These are phyloP conservation scores for Coniophora puteana DNA, from an alignment of 1,284 basidiomycete genomes.

Conservation along the genomic window DNA sequence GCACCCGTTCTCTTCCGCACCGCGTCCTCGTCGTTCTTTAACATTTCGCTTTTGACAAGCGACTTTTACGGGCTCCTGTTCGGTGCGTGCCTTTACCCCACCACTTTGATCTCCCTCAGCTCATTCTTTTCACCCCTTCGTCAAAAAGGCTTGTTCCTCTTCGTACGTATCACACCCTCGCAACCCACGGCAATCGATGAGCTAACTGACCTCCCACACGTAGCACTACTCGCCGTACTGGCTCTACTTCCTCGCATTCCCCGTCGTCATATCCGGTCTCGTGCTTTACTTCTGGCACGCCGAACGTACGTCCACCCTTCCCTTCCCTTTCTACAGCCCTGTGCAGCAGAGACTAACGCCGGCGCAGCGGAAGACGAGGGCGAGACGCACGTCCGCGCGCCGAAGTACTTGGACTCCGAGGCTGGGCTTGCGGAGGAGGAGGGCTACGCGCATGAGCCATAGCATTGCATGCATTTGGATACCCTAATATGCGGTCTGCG, in stretches of 20 bases:
- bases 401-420: no score
- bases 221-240: conserved; percentile 74
- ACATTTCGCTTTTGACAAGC: conserved; percentile 70
- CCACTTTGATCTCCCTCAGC: not conserved
- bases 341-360: no score
- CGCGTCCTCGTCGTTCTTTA: conserved; percentile 76
- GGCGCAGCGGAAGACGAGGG: no score
- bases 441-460: no score
- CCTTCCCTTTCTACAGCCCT: not conserved
- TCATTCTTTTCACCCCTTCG: not conserved
- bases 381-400: no score
- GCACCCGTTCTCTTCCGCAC: conserved; percentile 75
- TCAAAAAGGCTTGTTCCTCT: conserved; percentile 53
- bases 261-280: conserved; percentile 58
- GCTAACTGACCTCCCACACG: not conserved
- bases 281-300: conserved; percentile 76
- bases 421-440: no score
- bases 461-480: no score
- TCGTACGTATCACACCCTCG: conserved; percentile 34
- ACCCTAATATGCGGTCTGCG: no score
- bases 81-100: conserved; percentile 33
- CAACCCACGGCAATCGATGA: not conserved
- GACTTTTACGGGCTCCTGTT: conserved; percentile 80
- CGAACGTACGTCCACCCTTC: conserved; percentile 45
- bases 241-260: conserved; percentile 74